Base-by-base conservation (phyloP, 2,329 filamentous ascomycete species). In the Xylariaceae sp. region DNA sequence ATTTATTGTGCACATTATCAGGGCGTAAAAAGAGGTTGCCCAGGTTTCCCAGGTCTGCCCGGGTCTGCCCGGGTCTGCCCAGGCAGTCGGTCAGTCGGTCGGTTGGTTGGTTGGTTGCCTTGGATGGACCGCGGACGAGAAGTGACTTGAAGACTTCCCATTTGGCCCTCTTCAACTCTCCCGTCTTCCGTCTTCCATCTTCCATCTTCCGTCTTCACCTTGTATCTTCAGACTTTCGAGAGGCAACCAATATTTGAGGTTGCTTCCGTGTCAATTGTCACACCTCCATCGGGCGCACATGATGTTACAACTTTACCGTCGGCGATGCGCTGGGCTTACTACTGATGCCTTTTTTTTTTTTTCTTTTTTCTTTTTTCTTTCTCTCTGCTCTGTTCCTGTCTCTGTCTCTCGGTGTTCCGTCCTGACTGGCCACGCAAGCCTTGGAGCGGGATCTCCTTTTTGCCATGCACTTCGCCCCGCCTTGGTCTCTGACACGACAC, bases 211-310 rank as follows among this genome's bases (percentile, higher is more conserved):
- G 4, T 42, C 27, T 11, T 47, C 42, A 43, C 48, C 49, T 45
- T 47, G 35, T 30, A 19, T 35, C 27, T 29, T 11, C 19, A 19
- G 19, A 19, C 19, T 19, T 19, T 19, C 19, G 19, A 19, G 35
- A 42, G 54, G 51, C 44, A 43, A 34, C 50, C 26, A 12, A 35
- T 51, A 9, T 27, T 47, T 47, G 54, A 51, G 34, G 41, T 44
- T 9, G 43, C 27, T 29, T 42, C 34, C 31, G 32, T 40, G 19
- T 56, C 42, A 52, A 43, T 47, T 39, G 54, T 56, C 34, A 46
- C 53, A 53, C 40, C 44, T 47, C 26, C 6, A 29, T 12, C 35
- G 56, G 56, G 56, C 56, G 56, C 29, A 42, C 29, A 31, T 29
- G 30, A 51, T 27, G 7, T n/a, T 31, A 11, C 34, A 35, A 35